phyloP scores from a whole-genome alignment of 805 yeast species.

The Schwanniomyces sp. region DNA sequence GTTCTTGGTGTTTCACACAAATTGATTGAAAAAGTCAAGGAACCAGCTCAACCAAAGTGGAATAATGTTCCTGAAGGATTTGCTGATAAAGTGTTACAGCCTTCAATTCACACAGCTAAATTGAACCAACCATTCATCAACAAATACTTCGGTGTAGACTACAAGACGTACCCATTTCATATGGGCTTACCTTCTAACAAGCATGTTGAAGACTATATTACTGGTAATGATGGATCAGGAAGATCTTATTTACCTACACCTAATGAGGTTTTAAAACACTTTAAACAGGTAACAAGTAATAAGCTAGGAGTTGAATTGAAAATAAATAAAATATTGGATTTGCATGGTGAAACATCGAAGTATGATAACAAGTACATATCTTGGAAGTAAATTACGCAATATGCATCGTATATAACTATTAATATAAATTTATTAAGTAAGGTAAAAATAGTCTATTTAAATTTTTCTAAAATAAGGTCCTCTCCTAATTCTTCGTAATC shows the following conservation, averaged over 20 bases:
- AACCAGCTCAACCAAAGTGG: conserved; percentile 39
- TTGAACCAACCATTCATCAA: conserved; percentile 38
- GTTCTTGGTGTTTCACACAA: conserved; percentile 67
- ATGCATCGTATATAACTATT: conserved; percentile 2
- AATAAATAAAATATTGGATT: conserved; percentile 56
- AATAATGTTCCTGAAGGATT: conserved; percentile 12
- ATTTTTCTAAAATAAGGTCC: conserved; percentile 35
- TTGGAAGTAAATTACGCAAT: conserved; percentile 28
- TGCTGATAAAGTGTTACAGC: conserved; percentile 16
- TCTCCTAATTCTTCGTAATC: conserved; percentile 68
- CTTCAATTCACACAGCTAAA: conserved; percentile 21
- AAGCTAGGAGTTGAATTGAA: conserved; percentile 64
- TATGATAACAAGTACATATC: conserved; percentile 43
- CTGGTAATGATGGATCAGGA: conserved; percentile 66
- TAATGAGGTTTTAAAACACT: conserved; percentile 65
- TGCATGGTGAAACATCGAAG: conserved; percentile 49
- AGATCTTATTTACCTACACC: conserved; percentile 69
- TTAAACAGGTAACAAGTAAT: conserved; percentile 47
- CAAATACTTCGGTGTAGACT: conserved; percentile 39
- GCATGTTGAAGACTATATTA: conserved; percentile 63
- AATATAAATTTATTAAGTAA: background rate
- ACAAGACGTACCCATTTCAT: conserved; percentile 53
- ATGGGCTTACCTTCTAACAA: conserved; percentile 80
- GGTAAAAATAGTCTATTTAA: conserved; percentile 19
- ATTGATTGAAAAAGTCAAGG: conserved; percentile 58